Evolutionary conservation across 2,329 filamentous ascomycete genomes (phyloP).

Genomic region (Cladophialophora bantiana): DNA sequence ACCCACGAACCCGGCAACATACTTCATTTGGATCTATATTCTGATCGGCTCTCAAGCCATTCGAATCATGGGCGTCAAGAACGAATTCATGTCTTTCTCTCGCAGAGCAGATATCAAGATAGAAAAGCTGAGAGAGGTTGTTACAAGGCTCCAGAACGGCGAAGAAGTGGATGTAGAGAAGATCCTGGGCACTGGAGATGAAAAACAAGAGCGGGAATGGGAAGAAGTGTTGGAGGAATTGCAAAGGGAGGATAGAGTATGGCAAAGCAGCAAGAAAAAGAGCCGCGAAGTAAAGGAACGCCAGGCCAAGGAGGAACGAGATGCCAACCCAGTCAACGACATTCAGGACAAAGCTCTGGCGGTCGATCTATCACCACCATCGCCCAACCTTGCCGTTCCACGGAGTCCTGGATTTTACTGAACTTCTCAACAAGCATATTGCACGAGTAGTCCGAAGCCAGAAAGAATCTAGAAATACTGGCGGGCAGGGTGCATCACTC

Average conservation of each 20-base stretch:
- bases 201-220: conserved; percentile 81
- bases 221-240: conserved; percentile 62
- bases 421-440: conserved; percentile 2
- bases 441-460: neutral
- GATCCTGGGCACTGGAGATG: conserved; percentile 78
- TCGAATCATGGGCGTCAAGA: conserved; percentile 82
- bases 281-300: conserved; percentile 35
- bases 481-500: neutral
- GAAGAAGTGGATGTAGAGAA: conserved; percentile 82
- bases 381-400: conserved; percentile 7
- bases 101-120: conserved; percentile 83
- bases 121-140: conserved; percentile 71
- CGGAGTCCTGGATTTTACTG: conserved; percentile 36
- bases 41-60: conserved; percentile 96
- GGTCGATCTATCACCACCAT: neutral
- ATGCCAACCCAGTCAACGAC: conserved; percentile 38
- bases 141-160: conserved; percentile 55
- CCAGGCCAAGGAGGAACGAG: conserved; percentile 33
- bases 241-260: conserved; percentile 38
- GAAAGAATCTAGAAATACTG: neutral
- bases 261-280: conserved; percentile 36
- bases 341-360: conserved; percentile 16
- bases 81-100: conserved; percentile 74
- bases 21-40: conserved; percentile 80
- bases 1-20: conserved; percentile 81